Evolutionary conservation across 2,329 filamentous ascomycete genomes (phyloP), one percentile per base, ranked within the genome.

Genomic region (Dothidotthia symphoricarpi): DNA sequence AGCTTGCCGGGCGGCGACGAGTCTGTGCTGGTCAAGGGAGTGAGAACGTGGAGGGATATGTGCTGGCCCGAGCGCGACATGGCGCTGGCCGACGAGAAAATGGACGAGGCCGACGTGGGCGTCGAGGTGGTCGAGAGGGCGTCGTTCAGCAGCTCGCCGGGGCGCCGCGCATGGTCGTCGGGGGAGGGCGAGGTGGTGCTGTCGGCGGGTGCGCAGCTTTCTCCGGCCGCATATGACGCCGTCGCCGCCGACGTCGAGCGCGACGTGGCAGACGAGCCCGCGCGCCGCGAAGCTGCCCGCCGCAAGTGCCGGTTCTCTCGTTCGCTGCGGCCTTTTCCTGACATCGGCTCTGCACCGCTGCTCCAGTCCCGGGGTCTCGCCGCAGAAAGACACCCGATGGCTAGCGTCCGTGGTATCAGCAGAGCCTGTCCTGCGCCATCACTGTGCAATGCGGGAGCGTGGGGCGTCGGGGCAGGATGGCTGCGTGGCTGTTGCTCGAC

Each of bases 361-460:
- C 85, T 86, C 70, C 89, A 90, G 72, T 89, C 82, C 72, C 85
- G 86, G 77, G 89, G 90, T 73, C 83, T 83, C 74, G 85, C 83
- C 69, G 75, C 75, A 47, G 78, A 77, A 67, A 83, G 80, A 75
- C 86, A 87, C 81, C 87, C 85, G 86, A 87, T 73, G 73, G 82
- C 75, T 51, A 41, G 47, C 30, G 44, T 37, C 40, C 31, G 42
- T 42, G 16, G n/a, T 13, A 28, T 49, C 48, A 63, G 49, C 55
- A 58, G 44, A 29, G 29, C 25, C 36, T 41, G 45, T 43, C 53
- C 39, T 45, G 41, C 51, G 43, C 51, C 52, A 57, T 61, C 45
- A 60, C 55, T 47, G 57, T 57, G 36, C 44, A 45, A 47, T 35
- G 37, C 32, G 37, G 25, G 29, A 32, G 28, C 25, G 22, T 36